Percentiles rank a stretch among this genome's conserved stretches.
Conservation (phyloP, 306 rosid species). For the Rosa chinensis region DNA sequence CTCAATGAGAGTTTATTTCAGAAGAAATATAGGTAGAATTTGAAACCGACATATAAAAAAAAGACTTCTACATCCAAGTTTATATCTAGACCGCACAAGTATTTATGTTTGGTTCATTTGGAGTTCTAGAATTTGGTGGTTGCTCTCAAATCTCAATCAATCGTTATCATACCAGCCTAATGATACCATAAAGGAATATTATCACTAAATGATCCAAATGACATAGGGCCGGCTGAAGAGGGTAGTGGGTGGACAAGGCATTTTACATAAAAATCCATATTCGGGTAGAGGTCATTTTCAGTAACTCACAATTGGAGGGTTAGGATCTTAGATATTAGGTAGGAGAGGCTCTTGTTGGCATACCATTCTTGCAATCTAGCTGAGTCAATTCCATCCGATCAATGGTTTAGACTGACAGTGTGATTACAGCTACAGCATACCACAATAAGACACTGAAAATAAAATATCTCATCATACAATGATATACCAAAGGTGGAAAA, state of each 20-base stretch:
- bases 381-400: neutral
- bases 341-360: neutral
- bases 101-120: constrained; percentile 16
- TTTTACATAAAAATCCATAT: neutral
- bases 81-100: constrained; percentile 35
- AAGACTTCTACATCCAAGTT: neutral
- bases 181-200: neutral
- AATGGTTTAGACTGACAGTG: neutral
- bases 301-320: neutral
- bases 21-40: neutral
- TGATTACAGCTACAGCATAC: neutral
- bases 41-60: neutral
- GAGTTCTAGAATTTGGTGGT: neutral
- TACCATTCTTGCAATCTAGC: neutral
- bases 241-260: neutral
- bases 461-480: neutral
- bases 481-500: neutral
- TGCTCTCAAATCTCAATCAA: constrained; percentile 13
- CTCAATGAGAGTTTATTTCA: neutral
- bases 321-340: neutral
- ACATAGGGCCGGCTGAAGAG: neutral
- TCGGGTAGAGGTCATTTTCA: neutral
- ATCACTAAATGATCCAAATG: neutral
- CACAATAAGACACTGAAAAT: neutral
- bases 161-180: constrained; percentile 4